Evolutionary conservation across 305 asterid species (phyloP).

Genomic region (Rubia balearica): DNA sequence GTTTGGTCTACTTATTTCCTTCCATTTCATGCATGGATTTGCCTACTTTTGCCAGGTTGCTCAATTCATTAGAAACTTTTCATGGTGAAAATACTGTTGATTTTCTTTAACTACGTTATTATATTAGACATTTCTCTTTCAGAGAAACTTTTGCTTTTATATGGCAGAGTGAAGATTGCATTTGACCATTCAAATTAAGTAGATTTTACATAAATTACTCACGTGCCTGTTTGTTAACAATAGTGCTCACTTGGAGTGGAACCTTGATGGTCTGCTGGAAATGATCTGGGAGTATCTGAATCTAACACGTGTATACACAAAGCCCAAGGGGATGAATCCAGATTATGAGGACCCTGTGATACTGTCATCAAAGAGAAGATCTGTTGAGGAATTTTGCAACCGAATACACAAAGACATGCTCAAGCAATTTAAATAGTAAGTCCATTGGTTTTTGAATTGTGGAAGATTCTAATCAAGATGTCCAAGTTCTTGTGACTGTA

Average conservation of each 20-base stretch:
- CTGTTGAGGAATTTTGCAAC: slow-evolving; percentile 81
- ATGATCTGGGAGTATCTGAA: slow-evolving; percentile 87
- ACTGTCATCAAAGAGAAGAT: slow-evolving; percentile 72
- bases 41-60: not conserved
- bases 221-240: slow-evolving; percentile 13
- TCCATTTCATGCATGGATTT: not conserved
- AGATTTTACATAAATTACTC: not conserved
- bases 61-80: not conserved
- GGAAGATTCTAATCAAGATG: not conserved
- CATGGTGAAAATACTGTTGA: not conserved
- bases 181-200: not conserved
- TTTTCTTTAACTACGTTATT: not conserved
- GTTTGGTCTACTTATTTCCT: not conserved
- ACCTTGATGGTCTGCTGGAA: slow-evolving; percentile 93
- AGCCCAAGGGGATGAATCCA: slow-evolving; percentile 99
- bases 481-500: not conserved
- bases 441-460: not conserved
- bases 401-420: slow-evolving; percentile 96
- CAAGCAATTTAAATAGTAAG: slow-evolving; percentile 83
- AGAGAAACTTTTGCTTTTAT: not conserved
- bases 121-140: not conserved
- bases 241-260: slow-evolving; percentile 99
- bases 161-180: not conserved
- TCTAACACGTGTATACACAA: slow-evolving; percentile 94
- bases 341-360: slow-evolving; percentile 97